These are phyloP conservation scores for Lactarius pseudohatsudake DNA, from an alignment of 768 basidiomycete genomes.

Conservation along the genomic window DNA sequence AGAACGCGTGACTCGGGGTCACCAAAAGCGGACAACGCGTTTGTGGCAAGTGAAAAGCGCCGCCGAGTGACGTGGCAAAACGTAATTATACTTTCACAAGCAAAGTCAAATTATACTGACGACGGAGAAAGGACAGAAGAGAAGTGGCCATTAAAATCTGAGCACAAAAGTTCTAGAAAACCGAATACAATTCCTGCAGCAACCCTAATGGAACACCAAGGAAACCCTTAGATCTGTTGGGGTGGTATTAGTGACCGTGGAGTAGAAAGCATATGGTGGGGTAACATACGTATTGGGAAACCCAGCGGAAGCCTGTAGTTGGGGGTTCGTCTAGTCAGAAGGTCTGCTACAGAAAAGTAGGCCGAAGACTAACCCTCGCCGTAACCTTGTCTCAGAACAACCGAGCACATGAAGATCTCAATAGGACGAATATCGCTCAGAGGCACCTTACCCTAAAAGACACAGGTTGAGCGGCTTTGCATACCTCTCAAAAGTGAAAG, in stretches of 20 bases:
- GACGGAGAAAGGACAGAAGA: neutral
- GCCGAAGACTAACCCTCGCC: conserved; percentile 68
- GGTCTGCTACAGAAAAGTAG: conserved; percentile 10
- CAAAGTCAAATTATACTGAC: neutral
- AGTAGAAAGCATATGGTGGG: neutral
- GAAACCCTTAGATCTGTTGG: conserved; percentile 20
- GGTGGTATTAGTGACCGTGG: conserved; percentile 12
- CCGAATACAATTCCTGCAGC: conserved; percentile 9
- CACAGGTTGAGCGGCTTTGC: conserved; percentile 18
- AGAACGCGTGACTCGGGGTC: conserved; percentile 4
- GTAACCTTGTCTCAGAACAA: conserved; percentile 97
- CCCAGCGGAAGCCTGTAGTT: conserved; percentile 83
- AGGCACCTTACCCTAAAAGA: conserved; percentile 86
- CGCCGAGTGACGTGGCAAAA: conserved; percentile 25
- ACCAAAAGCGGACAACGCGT: neutral
- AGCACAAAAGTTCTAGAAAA: conserved; percentile 19
- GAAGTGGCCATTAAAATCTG: conserved; percentile 19
- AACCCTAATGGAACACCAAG: neutral
- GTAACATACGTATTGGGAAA: conserved; percentile 85
- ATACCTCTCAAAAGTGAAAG: neutral
- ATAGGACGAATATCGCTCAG: conserved; percentile 96
- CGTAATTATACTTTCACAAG: conserved; percentile 16
- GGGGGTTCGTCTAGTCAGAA: neutral
- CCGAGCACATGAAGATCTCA: conserved; percentile 99
- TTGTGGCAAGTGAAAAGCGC: conserved; percentile 11